These are phyloP conservation scores for Coniosporium apollinis DNA, from an alignment of 495 filamentous ascomycete species.

Conservation along the genomic window DNA sequence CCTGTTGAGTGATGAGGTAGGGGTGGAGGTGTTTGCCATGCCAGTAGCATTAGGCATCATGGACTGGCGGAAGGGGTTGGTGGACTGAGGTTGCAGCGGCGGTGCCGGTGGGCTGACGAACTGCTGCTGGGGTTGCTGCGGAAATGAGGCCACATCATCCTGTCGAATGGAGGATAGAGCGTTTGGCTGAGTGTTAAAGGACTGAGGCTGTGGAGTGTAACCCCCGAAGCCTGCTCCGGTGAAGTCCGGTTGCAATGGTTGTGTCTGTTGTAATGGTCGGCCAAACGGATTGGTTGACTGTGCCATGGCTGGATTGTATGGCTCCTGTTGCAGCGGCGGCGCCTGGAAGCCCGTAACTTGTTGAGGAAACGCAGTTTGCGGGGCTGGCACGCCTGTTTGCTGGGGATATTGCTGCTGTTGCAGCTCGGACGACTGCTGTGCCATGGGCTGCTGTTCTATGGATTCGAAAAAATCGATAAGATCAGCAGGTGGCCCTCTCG, in stretches of 20 bases:
- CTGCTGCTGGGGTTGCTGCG: constrained; percentile 41
- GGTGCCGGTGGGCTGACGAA: constrained; percentile 31
- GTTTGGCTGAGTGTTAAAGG: no score
- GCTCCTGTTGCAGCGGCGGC: constrained; percentile 30
- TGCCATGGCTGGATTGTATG: constrained; percentile 14
- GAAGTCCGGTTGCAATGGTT: constrained; percentile 28
- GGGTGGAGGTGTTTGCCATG: constrained; percentile 20
- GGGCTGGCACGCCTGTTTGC: constrained; percentile 31
- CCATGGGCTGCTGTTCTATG: constrained; percentile 71
- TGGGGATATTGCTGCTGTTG: constrained; percentile 24
- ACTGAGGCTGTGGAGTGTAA: constrained; percentile 55
- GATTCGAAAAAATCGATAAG: constrained; percentile 98
- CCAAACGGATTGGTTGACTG: constrained; percentile 36
- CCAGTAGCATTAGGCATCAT: constrained; percentile 48
- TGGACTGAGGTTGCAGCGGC: constrained; percentile 34
- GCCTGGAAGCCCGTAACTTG: constrained; percentile 17
- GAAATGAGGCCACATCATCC: constrained; percentile 4
- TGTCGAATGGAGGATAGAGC: constrained; percentile 36
- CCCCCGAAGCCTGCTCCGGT: constrained; percentile 81
- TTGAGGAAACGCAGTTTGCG: constrained; percentile 16
- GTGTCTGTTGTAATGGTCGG: constrained; percentile 28
- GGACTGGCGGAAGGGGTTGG: constrained; percentile 81
- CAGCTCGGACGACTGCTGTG: constrained; percentile 24
- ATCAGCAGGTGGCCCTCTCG: constrained; percentile 55
- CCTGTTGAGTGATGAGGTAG: constrained; percentile 30